A percentile compares a stretch with the other conserved stretches of the same genome.
phyloP scores from a whole-genome alignment of 2,329 filamentous ascomycete genomes.

The Talaromyces funiculosus region DNA sequence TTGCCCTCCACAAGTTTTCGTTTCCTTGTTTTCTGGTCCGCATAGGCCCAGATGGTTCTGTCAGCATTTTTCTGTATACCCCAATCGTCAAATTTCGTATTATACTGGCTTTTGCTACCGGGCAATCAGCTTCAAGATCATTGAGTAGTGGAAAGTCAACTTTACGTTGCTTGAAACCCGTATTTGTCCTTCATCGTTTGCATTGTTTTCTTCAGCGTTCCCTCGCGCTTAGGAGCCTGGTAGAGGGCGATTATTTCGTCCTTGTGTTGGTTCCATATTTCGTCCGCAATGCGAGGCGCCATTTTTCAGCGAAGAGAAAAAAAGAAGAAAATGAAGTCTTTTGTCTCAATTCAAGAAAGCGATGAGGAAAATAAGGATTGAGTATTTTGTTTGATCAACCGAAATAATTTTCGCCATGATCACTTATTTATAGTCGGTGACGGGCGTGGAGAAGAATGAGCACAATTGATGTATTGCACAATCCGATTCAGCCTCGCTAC shows the following conservation, averaged over 20 bases:
- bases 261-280: neutral
- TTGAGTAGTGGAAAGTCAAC: neutral
- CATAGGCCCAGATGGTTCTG: neutral
- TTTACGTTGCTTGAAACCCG: slow-evolving; percentile 6
- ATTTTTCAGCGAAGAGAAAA: neutral
- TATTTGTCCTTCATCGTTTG: neutral
- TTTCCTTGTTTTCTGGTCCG: neutral
- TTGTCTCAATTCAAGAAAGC: neutral
- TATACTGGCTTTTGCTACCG: slow-evolving; percentile 1
- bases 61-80: slow-evolving; percentile 5
- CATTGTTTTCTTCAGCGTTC: slow-evolving; percentile 5
- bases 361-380: neutral
- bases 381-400: neutral
- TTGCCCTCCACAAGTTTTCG: slow-evolving; percentile 1
- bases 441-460: neutral
- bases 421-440: neutral
- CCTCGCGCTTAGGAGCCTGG: neutral
- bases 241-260: slow-evolving; percentile 7
- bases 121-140: neutral
- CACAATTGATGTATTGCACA: neutral
- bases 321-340: neutral
- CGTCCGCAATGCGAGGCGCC: neutral
- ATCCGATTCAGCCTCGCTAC: slow-evolving; percentile 3
- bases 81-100: neutral
- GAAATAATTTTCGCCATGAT: neutral